A percentile compares a stretch with the other conserved stretches of the same genome.
These are phyloP conservation scores for Yamadazyma diddensiae DNA, from an alignment of 1,139 yeast species.

Conservation along the genomic window DNA sequence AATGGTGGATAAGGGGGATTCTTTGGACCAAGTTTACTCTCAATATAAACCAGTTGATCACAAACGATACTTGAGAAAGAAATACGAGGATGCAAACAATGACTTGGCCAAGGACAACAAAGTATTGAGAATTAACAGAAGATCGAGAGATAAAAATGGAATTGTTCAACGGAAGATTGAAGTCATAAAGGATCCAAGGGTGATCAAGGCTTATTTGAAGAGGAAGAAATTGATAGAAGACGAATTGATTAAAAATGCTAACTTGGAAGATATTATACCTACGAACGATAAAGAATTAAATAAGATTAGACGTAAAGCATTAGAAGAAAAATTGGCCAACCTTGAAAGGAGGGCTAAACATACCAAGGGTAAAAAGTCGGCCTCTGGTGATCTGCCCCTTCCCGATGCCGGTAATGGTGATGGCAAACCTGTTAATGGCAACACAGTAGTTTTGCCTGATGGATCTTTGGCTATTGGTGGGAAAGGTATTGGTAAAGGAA, in stretches of 20 bases:
- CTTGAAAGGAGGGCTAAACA: constrained; percentile 65
- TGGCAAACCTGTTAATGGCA: constrained; percentile 39
- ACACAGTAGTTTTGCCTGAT: constrained; percentile 44
- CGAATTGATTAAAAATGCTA: constrained; percentile 53
- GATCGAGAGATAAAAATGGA: constrained; percentile 82
- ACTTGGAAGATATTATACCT: constrained; percentile 67
- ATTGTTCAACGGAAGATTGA: constrained; percentile 81
- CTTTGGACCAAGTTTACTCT: constrained; percentile 31
- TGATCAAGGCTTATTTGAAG: constrained; percentile 81
- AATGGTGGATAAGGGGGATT: constrained; percentile 40
- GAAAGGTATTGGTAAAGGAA: constrained; percentile 70
- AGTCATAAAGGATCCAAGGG: constrained; percentile 76
- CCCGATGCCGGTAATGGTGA: constrained; percentile 48
- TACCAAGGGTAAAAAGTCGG: constrained; percentile 37
- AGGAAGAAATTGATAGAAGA: constrained; percentile 78
- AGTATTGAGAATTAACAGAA: constrained; percentile 71
- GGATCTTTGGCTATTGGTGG: constrained; percentile 53
- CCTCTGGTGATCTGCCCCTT: constrained; percentile 29
- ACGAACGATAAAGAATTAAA: constrained; percentile 87
- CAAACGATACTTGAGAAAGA: constrained; percentile 27
- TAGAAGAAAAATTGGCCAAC: constrained; percentile 83
- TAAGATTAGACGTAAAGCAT: constrained; percentile 69
- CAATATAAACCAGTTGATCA: constrained; percentile 42
- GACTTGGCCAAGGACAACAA: constrained; percentile 27
- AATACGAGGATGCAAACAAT: constrained; percentile 22